Percentiles rank a stretch among this genome's conserved stretches.
These are phyloP conservation scores for Neocallimastix lanati DNA, from an alignment of 192 early-diverging fungal species.

Conservation along the genomic window DNA sequence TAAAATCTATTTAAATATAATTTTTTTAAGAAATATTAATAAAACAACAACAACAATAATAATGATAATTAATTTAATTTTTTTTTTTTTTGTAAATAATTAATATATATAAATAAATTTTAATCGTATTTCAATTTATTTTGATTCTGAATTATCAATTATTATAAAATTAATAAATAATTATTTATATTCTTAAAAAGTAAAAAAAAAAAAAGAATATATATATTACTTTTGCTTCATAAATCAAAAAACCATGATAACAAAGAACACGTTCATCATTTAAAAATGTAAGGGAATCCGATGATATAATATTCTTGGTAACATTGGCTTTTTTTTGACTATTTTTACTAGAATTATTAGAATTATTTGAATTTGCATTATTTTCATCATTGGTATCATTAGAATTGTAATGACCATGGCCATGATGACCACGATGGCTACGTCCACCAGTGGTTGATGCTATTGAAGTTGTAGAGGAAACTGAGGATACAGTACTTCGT, in stretches of 20 bases:
- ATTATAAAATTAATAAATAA: no score
- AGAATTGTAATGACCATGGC: background rate
- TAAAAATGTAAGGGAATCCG: slow-evolving; percentile 20
- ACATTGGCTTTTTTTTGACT: background rate
- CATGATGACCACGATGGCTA: background rate
- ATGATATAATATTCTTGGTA: background rate
- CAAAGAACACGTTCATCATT: slow-evolving; percentile 80
- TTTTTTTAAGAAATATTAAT: no score
- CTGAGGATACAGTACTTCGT: background rate
- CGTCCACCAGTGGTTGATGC: background rate
- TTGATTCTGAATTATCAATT: no score
- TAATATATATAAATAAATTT: no score
- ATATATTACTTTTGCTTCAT: slow-evolving; percentile 91
- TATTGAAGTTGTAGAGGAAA: background rate
- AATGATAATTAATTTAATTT: no score
- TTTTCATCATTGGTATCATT: background rate
- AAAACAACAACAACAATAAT: no score
- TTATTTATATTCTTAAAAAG: no score
- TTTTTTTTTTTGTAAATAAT: no score
- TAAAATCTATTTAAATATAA: slow-evolving; percentile 60
- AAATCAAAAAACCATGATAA: slow-evolving; percentile 90
- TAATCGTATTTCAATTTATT: no score
- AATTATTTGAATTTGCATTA: background rate
- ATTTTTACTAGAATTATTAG: no score
- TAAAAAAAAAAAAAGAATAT: no score